Conservation (phyloP, 169 alveolate species). For the Plasmodium falciparum region DNA sequence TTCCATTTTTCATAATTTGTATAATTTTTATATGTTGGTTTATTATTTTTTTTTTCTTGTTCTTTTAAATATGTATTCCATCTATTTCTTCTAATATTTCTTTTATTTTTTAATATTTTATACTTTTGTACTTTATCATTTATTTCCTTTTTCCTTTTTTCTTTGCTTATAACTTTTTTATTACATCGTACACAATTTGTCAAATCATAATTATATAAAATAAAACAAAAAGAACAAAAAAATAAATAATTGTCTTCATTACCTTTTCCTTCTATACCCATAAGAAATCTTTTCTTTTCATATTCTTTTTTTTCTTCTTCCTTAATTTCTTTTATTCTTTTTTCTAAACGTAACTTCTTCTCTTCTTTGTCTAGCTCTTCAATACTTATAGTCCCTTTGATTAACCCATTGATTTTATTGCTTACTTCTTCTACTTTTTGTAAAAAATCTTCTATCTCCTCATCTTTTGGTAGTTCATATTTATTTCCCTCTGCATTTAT, state of each 20-base stretch:
- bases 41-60: background rate
- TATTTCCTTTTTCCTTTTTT: conserved; percentile 29
- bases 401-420: conserved; percentile 3
- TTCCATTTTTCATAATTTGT: conserved; percentile 54
- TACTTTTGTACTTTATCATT: conserved; percentile 31
- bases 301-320: conserved; percentile 37
- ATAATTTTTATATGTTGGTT: background rate
- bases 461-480: conserved; percentile 26
- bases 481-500: background rate
- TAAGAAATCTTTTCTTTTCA: conserved; percentile 4
- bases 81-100: conserved; percentile 29
- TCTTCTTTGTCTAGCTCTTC: conserved; percentile 50
- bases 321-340: conserved; percentile 38
- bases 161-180: conserved; percentile 23
- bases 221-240: conserved; percentile 36
- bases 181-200: conserved; percentile 35
- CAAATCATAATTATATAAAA: conserved; percentile 16
- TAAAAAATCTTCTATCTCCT: conserved; percentile 37
- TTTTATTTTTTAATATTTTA: conserved; percentile 20
- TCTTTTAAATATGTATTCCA: conserved; percentile 35
- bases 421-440: conserved; percentile 33
- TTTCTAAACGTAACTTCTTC: background rate
- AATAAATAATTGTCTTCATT: conserved; percentile 7
- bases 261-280: conserved; percentile 40
- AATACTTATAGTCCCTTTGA: conserved; percentile 26